phyloP scores from a whole-genome alignment of 2,329 filamentous ascomycete species.

The Claviceps digitariae region DNA sequence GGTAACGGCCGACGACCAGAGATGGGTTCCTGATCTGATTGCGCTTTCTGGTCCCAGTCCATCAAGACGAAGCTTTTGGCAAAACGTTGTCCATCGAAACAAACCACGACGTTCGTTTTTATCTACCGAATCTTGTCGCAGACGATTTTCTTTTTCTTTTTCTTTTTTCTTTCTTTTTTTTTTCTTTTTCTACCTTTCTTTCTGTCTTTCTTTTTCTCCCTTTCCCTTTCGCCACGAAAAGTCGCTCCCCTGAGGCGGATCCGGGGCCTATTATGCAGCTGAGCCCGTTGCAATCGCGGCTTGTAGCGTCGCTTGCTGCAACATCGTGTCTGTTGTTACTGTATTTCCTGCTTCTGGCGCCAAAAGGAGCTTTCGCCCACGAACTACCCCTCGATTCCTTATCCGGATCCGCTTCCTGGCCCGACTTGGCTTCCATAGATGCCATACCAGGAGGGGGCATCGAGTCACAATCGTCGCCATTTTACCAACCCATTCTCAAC shows the following conservation, averaged over 20 bases:
- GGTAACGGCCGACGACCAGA: not conserved
- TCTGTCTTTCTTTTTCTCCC: too few species aligned
- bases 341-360: constrained; percentile 45
- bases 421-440: not conserved
- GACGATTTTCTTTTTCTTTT: too few species aligned
- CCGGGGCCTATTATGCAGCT: constrained; percentile 36
- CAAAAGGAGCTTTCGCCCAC: constrained; percentile 48
- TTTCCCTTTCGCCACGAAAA: not conserved
- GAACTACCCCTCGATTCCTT: constrained; percentile 25
- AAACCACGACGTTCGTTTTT: not conserved
- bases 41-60: not conserved
- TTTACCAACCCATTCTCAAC: constrained; percentile 48
- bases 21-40: not conserved
- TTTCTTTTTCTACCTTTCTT: not conserved
- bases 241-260: not conserved
- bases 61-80: not conserved
- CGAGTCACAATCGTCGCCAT: constrained; percentile 12
- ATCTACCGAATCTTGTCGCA: not conserved
- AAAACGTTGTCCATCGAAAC: not conserved
- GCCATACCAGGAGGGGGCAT: not conserved
- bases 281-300: constrained; percentile 57
- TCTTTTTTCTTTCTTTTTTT: too few species aligned
- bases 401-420: not conserved
- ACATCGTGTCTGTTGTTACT: constrained; percentile 45
- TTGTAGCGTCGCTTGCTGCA: constrained; percentile 52